Evolutionary conservation across 768 basidiomycete genomes (phyloP).

Genomic region (Tremella mesenterica): DNA sequence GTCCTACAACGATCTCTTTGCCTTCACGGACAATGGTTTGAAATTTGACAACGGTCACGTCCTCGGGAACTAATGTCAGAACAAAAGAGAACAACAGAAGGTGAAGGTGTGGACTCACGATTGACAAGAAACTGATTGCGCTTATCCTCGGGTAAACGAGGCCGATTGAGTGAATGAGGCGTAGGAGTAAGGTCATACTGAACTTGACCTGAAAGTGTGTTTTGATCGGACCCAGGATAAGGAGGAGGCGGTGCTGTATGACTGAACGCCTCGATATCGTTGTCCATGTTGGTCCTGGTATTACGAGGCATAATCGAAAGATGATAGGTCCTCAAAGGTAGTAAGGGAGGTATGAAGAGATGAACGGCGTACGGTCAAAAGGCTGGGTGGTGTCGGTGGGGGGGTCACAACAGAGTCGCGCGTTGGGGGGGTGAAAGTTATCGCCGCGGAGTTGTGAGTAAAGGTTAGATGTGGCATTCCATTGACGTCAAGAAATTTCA

Average conservation of each 20-base stretch:
- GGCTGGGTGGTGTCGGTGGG: not conserved
- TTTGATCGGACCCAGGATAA: slow-evolving; percentile 1
- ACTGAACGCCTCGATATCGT: slow-evolving; percentile 22
- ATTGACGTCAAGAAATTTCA: too few relatives aligned
- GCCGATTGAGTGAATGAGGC: slow-evolving; percentile 27
- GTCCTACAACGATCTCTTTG: slow-evolving; percentile 75
- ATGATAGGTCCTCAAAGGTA: not conserved
- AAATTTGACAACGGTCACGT: slow-evolving; percentile 60
- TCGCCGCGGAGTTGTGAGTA: too few relatives aligned
- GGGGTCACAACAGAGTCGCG: too few relatives aligned
- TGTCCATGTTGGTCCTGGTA: not conserved
- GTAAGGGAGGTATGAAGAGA: not conserved
- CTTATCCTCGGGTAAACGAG: slow-evolving; percentile 24
- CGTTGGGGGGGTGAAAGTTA: too few relatives aligned
- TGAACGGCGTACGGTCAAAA: not conserved
- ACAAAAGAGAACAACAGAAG: not conserved
- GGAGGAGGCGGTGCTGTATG: slow-evolving; percentile 30
- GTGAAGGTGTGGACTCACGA: slow-evolving; percentile 19
- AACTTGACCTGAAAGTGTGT: not conserved
- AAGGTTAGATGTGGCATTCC: too few relatives aligned
- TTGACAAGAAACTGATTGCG: slow-evolving; percentile 25
- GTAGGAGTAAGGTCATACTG: slow-evolving; percentile 27
- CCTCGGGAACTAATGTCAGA: slow-evolving; percentile 31
- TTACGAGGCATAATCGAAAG: slow-evolving; percentile 1
- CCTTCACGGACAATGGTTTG: slow-evolving; percentile 83